Evolutionary conservation across 2,329 filamentous ascomycete genomes (phyloP).

Genomic region (Botrytis sinoallii): DNA sequence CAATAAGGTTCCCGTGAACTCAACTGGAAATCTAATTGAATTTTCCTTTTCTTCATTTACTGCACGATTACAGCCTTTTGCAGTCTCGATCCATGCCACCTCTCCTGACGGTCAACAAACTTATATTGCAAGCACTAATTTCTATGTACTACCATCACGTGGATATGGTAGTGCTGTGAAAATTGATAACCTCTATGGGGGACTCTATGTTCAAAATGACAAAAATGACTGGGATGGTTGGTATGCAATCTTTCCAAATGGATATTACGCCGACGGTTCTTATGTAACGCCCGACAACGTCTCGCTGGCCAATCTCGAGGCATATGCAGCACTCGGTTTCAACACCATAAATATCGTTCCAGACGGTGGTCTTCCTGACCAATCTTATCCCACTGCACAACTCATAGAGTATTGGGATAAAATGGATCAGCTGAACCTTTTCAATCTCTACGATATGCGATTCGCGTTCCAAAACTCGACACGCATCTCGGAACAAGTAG

Average conservation of each 20-base stretch:
- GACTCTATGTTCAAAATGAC: slow-evolving; percentile 42
- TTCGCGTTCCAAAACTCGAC: slow-evolving; percentile 34
- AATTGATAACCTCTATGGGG: slow-evolving; percentile 47
- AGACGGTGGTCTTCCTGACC: slow-evolving; percentile 39
- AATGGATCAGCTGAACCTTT: slow-evolving; percentile 45
- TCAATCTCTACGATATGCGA: slow-evolving; percentile 43
- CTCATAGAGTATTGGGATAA: slow-evolving; percentile 43
- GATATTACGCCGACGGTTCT: slow-evolving; percentile 41
- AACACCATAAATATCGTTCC: slow-evolving; percentile 45
- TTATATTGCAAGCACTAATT: slow-evolving; percentile 39
- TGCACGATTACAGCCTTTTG: slow-evolving; percentile 40
- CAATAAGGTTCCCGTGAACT: slow-evolving; percentile 39
- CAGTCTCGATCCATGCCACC: slow-evolving; percentile 39
- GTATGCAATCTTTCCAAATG: slow-evolving; percentile 45
- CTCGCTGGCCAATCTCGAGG: slow-evolving; percentile 40
- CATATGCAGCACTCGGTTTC: slow-evolving; percentile 44
- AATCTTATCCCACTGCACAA: slow-evolving; percentile 39
- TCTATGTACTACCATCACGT: slow-evolving; percentile 45
- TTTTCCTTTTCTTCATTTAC: slow-evolving; percentile 38
- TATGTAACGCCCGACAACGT: slow-evolving; percentile 31
- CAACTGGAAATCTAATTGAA: slow-evolving; percentile 39
- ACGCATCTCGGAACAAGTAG: slow-evolving; percentile 40
- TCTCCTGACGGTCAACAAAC: slow-evolving; percentile 36
- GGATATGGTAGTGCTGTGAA: slow-evolving; percentile 46
- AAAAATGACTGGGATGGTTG: slow-evolving; percentile 34